Conservation (phyloP, 495 filamentous ascomycete genomes). For the Podospora conica region DNA sequence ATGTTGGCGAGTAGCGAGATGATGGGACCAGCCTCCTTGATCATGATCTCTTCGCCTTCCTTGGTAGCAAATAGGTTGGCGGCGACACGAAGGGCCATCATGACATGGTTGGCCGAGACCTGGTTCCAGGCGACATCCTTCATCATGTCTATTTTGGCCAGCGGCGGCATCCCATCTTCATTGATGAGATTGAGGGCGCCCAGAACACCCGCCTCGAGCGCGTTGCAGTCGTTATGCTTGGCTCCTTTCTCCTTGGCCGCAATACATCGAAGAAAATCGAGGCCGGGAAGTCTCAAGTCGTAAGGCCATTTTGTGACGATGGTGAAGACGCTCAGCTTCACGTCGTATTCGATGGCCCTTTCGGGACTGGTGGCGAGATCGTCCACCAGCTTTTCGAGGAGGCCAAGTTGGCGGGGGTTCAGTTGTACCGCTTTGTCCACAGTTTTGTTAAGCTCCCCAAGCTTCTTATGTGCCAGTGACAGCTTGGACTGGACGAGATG, state of each 20-base stretch:
- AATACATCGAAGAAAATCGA: slow-evolving; percentile 79
- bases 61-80: slow-evolving; percentile 81
- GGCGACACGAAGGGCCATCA: slow-evolving; percentile 76
- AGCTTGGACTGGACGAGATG: slow-evolving; percentile 49
- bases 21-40: slow-evolving; percentile 53
- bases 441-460: slow-evolving; percentile 37
- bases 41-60: slow-evolving; percentile 58
- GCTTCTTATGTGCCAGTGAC: slow-evolving; percentile 20
- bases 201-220: neutral
- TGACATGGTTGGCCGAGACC: slow-evolving; percentile 62
- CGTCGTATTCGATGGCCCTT: slow-evolving; percentile 53
- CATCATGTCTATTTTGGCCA: neutral
- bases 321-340: slow-evolving; percentile 51
- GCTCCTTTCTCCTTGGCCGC: slow-evolving; percentile 33
- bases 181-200: neutral
- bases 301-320: slow-evolving; percentile 72
- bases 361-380: slow-evolving; percentile 13
- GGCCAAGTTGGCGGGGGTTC: slow-evolving; percentile 53
- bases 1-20: slow-evolving; percentile 33
- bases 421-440: slow-evolving; percentile 65
- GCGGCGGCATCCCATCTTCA: neutral
- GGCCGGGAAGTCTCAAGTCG: slow-evolving; percentile 67
- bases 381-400: slow-evolving; percentile 15
- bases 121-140: slow-evolving; percentile 7
- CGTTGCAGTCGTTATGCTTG: neutral